Evolutionary conservation across 805 yeast species (phyloP).

Genomic region (Candida peoriensis): DNA sequence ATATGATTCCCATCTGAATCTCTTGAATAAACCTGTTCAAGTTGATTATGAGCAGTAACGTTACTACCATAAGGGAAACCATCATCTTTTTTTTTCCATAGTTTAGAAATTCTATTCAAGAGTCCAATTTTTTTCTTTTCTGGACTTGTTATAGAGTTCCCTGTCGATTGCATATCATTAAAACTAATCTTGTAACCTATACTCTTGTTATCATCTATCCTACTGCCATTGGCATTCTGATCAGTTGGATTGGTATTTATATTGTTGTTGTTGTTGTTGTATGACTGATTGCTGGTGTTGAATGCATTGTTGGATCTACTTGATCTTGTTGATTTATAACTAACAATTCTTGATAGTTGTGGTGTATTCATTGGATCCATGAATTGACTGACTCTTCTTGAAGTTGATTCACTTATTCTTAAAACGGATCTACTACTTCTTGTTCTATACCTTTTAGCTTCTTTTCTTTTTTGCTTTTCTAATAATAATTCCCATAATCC

Average conservation of each 20-base stretch:
- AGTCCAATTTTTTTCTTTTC: constrained; percentile 27
- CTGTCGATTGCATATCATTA: too few relatives aligned
- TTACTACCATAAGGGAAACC: not conserved
- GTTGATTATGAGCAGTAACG: too few relatives aligned
- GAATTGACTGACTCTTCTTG: constrained; percentile 24
- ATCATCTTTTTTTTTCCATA: constrained; percentile 26
- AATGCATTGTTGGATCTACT: constrained; percentile 1
- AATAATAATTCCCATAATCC: constrained; percentile 70
- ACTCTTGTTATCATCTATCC: too few relatives aligned
- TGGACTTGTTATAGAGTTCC: constrained; percentile 20
- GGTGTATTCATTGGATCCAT: constrained; percentile 24
- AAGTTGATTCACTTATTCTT: constrained; percentile 24
- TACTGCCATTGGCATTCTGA: not conserved
- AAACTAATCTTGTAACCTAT: too few relatives aligned
- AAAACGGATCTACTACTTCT: constrained; percentile 31
- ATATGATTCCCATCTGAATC: constrained; percentile 2
- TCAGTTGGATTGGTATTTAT: not conserved
- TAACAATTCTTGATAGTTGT: constrained; percentile 24
- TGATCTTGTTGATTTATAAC: constrained; percentile 19
- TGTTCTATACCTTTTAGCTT: constrained; percentile 27
- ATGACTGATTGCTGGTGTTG: constrained; percentile 3
- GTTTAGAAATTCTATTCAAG: constrained; percentile 28
- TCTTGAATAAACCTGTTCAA: constrained; percentile 2
- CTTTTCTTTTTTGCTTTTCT: constrained; percentile 37
- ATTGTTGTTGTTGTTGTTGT: not conserved